Evolutionary conservation across 179 eudicot species (phyloP), one percentile per base, ranked within the genome.

Genomic region (Vitellaria paradoxa): DNA sequence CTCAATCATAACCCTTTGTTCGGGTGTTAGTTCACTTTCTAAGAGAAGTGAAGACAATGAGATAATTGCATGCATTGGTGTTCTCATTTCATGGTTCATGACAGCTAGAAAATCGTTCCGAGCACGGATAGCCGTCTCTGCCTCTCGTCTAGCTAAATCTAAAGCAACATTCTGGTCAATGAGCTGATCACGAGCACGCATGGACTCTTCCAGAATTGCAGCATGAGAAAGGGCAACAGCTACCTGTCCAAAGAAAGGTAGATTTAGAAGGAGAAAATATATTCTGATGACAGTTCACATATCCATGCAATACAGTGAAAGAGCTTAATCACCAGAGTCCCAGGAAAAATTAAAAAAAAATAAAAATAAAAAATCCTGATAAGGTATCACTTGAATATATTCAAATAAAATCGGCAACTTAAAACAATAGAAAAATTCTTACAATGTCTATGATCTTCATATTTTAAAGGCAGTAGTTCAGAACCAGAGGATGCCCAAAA

Each of bases 41-140:
- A 90, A 77, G 68, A 94, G 92, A 82, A 94, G 84, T 52, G 98
- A 94, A 57, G 93, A 91, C 55, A 93, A 82, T 21, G 94, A 89
- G 65, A 89, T 88, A 61, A 89, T 81, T 63, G 98, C 97, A 86
- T 90, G 97, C 97, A 93, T 93, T 61, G 98, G 98, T 30, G 94
- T 93, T 79, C 94, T 89, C 97, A 91, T 93, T 81, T 93, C 98
- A 81, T 91, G 98, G 83, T 93, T 93, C 98, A 93, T 91, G 13
- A 93, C 98, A 52, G 92, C 90, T 70, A 93, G 82, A 77, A 91
- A 93, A 82, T 93, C 97, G 70, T 93, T 91, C 21, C 97, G 91
- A 77, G 98, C 98, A 79, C 91, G 88, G 70, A 93, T 87, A 56
- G 97, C 97, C 87, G 80, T 79, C 86, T 91, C 97, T 2, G 97